Percentiles rank a stretch among this genome's conserved stretches.
Evolutionary conservation across 2,329 filamentous ascomycete genomes (phyloP).

Genomic region (Venturia effusa): DNA sequence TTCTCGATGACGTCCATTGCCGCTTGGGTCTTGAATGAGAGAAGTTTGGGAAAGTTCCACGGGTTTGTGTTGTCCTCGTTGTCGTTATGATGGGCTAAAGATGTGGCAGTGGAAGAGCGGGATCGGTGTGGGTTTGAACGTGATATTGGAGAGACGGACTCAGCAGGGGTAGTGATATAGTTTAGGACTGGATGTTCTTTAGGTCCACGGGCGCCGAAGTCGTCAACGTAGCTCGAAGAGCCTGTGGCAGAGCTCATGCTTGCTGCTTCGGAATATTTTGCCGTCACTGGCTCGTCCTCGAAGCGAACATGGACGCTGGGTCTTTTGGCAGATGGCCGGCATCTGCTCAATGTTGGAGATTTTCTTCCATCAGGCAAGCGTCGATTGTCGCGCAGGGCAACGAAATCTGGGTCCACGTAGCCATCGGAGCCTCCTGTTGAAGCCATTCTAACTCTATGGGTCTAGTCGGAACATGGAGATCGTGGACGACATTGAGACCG

Average conservation of each 20-base stretch:
- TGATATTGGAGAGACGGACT: background rate
- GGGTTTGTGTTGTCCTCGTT: background rate
- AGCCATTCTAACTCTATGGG: background rate
- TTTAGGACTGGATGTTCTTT: background rate
- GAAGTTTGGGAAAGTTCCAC: background rate
- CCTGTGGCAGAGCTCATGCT: slow-evolving; percentile 1
- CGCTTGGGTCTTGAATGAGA: background rate
- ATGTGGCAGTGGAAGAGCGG: background rate
- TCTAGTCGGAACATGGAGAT: background rate
- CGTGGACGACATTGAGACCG: background rate
- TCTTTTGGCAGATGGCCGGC: background rate
- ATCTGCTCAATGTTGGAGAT: background rate
- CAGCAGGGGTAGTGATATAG: background rate
- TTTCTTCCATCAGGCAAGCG: background rate
- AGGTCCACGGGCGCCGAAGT: background rate
- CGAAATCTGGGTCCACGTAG: background rate
- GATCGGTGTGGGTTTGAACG: background rate
- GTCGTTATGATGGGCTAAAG: background rate
- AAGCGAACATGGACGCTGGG: background rate
- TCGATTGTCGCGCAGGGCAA: background rate
- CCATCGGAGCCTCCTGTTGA: background rate
- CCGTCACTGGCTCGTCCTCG: background rate
- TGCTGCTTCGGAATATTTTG: background rate
- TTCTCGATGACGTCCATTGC: background rate
- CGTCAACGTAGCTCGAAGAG: background rate